A percentile compares a stretch with the other conserved stretches of the same genome.
phyloP scores from a whole-genome alignment of 108 stramenopile species.

The Cyclotella kingstonii region DNA sequence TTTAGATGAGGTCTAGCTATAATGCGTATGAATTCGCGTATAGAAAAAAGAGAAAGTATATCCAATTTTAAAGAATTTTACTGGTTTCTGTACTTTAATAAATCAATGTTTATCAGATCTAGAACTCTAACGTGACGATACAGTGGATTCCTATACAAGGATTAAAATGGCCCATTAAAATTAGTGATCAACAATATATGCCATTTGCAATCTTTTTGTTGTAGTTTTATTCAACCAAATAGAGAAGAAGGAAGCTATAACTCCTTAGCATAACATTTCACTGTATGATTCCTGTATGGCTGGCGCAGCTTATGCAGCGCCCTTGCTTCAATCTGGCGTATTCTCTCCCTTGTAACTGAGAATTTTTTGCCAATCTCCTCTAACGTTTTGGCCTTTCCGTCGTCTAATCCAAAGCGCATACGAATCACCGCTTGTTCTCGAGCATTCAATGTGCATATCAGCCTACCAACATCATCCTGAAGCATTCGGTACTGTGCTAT shows the following conservation, averaged over 20 bases:
- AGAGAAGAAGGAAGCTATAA: conserved; percentile 36
- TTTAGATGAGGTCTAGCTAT: too few relatives aligned
- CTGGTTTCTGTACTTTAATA: too few relatives aligned
- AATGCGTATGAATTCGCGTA: too few relatives aligned
- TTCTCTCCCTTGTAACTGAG: conserved; percentile 88
- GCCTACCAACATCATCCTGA: conserved; percentile 73
- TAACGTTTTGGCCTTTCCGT: conserved; percentile 86
- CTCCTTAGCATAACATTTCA: conserved; percentile 84
- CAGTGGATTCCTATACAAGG: too few relatives aligned
- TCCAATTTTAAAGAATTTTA: too few relatives aligned
- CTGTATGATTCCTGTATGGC: conserved; percentile 86
- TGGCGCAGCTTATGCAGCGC: conserved; percentile 95
- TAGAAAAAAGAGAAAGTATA: too few relatives aligned
- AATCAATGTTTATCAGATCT: too few relatives aligned
- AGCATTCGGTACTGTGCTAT: conserved; percentile 79
- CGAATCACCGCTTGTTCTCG: conserved; percentile 92
- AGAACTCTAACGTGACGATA: too few relatives aligned
- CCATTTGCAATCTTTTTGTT: too few relatives aligned
- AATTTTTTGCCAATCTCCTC: conserved; percentile 90
- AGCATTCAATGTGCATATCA: conserved; percentile 86
- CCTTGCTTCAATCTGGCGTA: conserved; percentile 94
- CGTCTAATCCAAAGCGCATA: conserved; percentile 94
- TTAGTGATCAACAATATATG: too few relatives aligned
- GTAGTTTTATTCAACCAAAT: neutral
- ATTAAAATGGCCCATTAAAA: too few relatives aligned